Evolutionary conservation across 208 protist species (phyloP), one percentile per base, ranked within the genome.

Genomic region (Lotmaria passim): DNA sequence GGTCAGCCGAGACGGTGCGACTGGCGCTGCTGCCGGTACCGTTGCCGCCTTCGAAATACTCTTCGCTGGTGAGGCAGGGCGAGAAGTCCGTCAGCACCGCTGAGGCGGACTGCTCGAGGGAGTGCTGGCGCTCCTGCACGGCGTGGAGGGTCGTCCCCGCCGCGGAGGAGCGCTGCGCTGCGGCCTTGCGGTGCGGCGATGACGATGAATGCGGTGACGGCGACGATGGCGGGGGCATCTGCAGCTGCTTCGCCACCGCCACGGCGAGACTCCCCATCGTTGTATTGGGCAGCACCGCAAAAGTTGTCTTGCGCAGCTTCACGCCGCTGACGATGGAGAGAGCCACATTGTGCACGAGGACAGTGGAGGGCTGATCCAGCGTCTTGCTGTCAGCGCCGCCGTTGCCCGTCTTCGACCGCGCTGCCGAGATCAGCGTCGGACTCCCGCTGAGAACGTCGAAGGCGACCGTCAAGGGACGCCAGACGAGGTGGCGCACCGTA

Each of bases 171-270:
- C 17, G 44, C 38, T 50, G 43, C 24, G 50, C 44, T 5, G 70
- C 1, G 19, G 28, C 23, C 31, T 5, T 2, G 17, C 17, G 2
- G 23, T n/a, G 0, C 19, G n/a, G n/a, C n/a, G 52, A 7, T 19
- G 21, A 26, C 33, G 34, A 23, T 12, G 34, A 2, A 7, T 15
- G 33, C 7, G 36, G 44, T 30, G 43, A 7, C 38, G 52, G 52
- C 24, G 64, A 24, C 55, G 41, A 7, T 3, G 26, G 1, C 10
- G 39, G 23, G 1, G 58, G 59, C 24, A 69, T 15, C 38, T 56
- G 56, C 28, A 73, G 15, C 46, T 67, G 71, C 57, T 67, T 67
- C 8, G 71, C 71, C 50, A 79, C 59, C 7, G 58, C 73, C 48
- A 38, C 58, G 0, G 71, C 71, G 11, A 77, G 63, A n/a, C 3